A percentile compares a stretch with the other conserved stretches of the same genome.
Evolutionary conservation across 768 basidiomycete genomes (phyloP).

Genomic region (Hirschioporus abietinus): DNA sequence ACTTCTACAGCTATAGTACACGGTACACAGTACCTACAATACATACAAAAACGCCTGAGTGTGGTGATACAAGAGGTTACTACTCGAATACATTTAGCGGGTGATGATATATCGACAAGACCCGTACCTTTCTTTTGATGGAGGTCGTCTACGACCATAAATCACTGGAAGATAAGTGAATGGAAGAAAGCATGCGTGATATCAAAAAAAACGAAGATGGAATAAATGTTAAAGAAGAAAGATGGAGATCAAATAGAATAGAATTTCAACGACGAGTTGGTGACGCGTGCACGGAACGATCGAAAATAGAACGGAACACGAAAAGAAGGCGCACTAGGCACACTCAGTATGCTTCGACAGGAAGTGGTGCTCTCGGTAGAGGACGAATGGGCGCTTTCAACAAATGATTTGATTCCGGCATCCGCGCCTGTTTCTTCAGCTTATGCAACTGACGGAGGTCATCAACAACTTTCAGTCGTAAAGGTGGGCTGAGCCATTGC

Average conservation of each 20-base stretch:
- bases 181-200: background rate
- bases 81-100: background rate
- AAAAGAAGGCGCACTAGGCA: background rate
- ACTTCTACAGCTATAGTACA: background rate
- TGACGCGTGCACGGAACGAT: background rate
- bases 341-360: background rate
- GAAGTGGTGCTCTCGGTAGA: background rate
- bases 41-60: background rate
- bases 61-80: background rate
- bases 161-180: background rate
- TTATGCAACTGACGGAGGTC: background rate
- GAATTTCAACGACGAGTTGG: background rate
- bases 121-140: background rate
- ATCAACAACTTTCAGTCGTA: background rate
- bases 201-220: background rate
- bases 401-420: background rate
- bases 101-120: background rate
- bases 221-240: background rate
- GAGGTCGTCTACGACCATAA: background rate
- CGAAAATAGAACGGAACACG: background rate
- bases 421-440: background rate
- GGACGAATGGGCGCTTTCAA: background rate
- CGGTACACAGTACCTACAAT: background rate
- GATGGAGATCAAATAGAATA: background rate
- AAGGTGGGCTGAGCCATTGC: background rate